phyloP scores from a whole-genome alignment of 331 rosid genomes.

The Spiraea crenata region DNA sequence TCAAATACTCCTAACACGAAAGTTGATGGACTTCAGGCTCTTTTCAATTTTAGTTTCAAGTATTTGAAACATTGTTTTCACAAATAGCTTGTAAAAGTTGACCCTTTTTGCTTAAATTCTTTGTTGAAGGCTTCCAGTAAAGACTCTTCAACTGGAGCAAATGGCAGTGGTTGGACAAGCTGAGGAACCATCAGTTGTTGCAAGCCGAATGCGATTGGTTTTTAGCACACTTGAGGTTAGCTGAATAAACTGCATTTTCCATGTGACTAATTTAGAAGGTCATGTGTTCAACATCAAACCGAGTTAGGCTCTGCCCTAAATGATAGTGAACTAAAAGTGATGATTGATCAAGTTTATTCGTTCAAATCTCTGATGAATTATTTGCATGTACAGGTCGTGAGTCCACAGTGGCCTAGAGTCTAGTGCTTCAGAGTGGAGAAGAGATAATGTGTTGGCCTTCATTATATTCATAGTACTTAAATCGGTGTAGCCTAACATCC shows the following conservation, averaged over 20 bases:
- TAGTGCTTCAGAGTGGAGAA: slow-evolving; percentile 24
- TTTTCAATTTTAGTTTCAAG: slow-evolving; percentile 4
- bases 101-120: slow-evolving; percentile 13
- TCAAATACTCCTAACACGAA: not conserved
- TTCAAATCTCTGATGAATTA: not conserved
- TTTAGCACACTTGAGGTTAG: slow-evolving; percentile 96
- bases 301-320: not conserved
- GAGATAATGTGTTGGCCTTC: not conserved
- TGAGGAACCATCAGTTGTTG: slow-evolving; percentile 88
- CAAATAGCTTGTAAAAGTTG: slow-evolving; percentile 13
- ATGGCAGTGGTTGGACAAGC: slow-evolving; percentile 84
- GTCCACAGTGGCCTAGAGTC: slow-evolving; percentile 96
- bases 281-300: not conserved
- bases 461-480: not conserved
- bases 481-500: not conserved
- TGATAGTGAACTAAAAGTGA: not conserved
- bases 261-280: not conserved
- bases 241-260: not conserved
- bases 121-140: slow-evolving; percentile 85
- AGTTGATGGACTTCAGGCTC: not conserved
- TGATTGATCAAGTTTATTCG: not conserved
- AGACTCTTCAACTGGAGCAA: slow-evolving; percentile 96
- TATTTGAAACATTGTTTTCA: not conserved
- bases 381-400: slow-evolving; percentile 71
- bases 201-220: slow-evolving; percentile 83